Conservation (phyloP, 1,139 yeast species). For the Chernovozyma aurita region DNA sequence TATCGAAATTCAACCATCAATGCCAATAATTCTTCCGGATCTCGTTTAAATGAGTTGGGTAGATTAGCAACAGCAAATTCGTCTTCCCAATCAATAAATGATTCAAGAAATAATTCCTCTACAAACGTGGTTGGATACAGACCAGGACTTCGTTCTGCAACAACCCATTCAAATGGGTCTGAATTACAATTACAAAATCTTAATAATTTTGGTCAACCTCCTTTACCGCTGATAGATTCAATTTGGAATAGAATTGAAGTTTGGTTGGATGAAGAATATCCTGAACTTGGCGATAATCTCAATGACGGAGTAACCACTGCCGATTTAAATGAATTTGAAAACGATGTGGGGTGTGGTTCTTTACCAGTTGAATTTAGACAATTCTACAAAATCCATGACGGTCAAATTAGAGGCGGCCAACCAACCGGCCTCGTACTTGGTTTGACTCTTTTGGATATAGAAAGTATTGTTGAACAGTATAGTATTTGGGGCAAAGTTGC, state of each 20-base stretch:
- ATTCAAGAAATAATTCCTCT: conserved; percentile 16
- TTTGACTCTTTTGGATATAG: conserved; percentile 64
- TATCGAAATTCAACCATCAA: conserved; percentile 27
- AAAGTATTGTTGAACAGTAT: conserved; percentile 66
- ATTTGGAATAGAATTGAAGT: conserved; percentile 72
- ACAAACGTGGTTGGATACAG: conserved; percentile 25
- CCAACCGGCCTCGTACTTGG: conserved; percentile 77
- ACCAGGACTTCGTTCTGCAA: conserved; percentile 37
- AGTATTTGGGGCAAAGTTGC: conserved; percentile 71
- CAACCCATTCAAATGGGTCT: conserved; percentile 22
- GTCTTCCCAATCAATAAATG: conserved; percentile 24
- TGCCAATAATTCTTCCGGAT: conserved; percentile 16
- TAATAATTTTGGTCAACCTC: conserved; percentile 54
- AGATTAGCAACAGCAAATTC: conserved; percentile 24
- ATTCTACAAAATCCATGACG: conserved; percentile 72
- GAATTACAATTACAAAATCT: conserved; percentile 41
- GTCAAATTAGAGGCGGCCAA: conserved; percentile 72
- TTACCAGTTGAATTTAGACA: conserved; percentile 76
- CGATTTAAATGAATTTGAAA: conserved; percentile 73
- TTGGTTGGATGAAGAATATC: conserved; percentile 75
- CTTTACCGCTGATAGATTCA: conserved; percentile 65
- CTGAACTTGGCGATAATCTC: conserved; percentile 72
- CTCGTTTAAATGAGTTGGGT: conserved; percentile 33
- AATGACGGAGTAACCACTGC: conserved; percentile 69
- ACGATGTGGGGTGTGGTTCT: conserved; percentile 58